phyloP scores from a whole-genome alignment of 2,329 filamentous ascomycete genomes.

The Madurella fahalii region DNA sequence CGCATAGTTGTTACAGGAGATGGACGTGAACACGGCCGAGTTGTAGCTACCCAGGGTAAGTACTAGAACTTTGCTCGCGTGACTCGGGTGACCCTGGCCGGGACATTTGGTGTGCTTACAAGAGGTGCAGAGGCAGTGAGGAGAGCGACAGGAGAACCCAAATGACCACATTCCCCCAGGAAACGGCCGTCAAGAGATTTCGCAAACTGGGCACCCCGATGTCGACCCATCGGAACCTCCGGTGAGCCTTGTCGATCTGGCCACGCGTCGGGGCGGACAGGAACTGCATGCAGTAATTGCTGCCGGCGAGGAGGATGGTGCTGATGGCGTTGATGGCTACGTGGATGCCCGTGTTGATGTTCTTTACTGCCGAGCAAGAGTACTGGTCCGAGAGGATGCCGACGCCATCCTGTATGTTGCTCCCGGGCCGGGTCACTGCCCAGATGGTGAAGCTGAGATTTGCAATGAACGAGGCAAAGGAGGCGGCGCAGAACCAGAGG shows the following conservation, averaged over 20 bases:
- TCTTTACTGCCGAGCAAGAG: neutral
- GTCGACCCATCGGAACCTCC: constrained; percentile 8
- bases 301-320: constrained; percentile 32
- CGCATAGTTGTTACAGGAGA: constrained; percentile 15
- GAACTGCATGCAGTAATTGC: constrained; percentile 37
- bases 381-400: neutral
- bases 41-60: constrained; percentile 7
- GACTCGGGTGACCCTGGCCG: too few relatives aligned
- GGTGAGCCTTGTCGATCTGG: constrained; percentile 28
- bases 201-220: constrained; percentile 17
- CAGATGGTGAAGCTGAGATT: constrained; percentile 1
- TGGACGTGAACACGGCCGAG: constrained; percentile 17
- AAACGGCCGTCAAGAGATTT: constrained; percentile 11
- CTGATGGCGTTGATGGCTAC: constrained; percentile 31
- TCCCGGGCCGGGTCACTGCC: neutral
- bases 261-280: constrained; percentile 32
- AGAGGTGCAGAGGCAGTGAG: constrained; percentile 20
- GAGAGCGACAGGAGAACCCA: constrained; percentile 13
- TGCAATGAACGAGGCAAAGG: neutral
- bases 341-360: constrained; percentile 27
- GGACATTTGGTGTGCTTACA: constrained; percentile 1
- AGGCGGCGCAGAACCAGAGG: neutral
- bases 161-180: neutral
- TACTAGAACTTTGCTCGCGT: too few relatives aligned
- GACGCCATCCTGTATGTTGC: constrained; percentile 1